Evolutionary conservation across 345 rosid species (phyloP), one percentile per base, ranked within the genome.

Genomic region (Eucalyptus dawsonii): DNA sequence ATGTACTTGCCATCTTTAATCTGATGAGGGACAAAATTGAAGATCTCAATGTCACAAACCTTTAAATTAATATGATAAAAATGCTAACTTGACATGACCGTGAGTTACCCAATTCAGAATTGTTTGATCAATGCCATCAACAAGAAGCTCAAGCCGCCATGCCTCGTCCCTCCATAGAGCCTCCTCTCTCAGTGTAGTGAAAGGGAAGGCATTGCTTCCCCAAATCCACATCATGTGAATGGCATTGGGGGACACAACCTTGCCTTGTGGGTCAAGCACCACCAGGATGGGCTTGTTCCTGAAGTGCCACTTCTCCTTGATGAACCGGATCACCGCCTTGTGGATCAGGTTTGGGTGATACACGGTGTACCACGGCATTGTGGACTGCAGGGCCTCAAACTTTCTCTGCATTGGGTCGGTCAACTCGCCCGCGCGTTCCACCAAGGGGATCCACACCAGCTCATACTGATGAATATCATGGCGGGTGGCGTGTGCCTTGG

Each of bases 171-270:
- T 96, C 99, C 99, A 97, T 3, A 97, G 95, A 87, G 92, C 89
- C 81, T 97, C 99, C 92, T 97, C 99, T 89, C 94, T 96, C 67
- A 53, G 22, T 89, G 93, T 94, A 34, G 94, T 97, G 94, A 97
- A 97, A 65, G 99, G 99, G 95, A 96, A 97, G 90, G 99, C 98
- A 67, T 89, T 94, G 95, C 95, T 95, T 42, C 98, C 98, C 99
- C 99, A 97, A 92, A 97, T 97, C 99, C 99, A 97, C 96, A 97
- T 97, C 99, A 97, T 97, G 94, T 97, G 98, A 90, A 97, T 91
- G 40, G 99, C 99, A 88, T 97, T 97, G 11, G 96, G 98, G 93
- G 92, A 91, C 34, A 92, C 97, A 40, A 96, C 97, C 80, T 88
- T 95, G 86, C 99, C 99, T 91, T 96, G 98, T 40, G 97, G 96